Evolutionary conservation across 305 asterid species (phyloP).

Genomic region (Euphrasia arctica): DNA sequence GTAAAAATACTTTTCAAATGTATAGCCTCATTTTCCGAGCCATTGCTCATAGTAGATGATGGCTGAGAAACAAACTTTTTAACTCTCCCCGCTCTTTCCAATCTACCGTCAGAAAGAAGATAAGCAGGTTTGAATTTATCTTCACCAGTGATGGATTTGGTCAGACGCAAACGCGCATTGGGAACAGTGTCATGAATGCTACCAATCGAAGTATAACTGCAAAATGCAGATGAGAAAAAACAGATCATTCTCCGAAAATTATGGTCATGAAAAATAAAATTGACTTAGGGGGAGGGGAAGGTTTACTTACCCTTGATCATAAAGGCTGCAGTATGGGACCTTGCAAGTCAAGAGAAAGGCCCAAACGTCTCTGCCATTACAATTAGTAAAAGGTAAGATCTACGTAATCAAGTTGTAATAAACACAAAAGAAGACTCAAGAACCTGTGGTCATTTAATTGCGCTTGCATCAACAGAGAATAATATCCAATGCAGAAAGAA

Average conservation of each 20-base stretch:
- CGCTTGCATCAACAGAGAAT: neutral
- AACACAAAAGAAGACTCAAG: neutral
- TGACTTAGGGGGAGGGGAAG: constrained; percentile 9
- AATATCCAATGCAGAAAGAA: neutral
- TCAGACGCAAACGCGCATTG: constrained; percentile 53
- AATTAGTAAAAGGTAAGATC: constrained; percentile 31
- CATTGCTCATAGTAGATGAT: constrained; percentile 49
- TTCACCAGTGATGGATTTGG: constrained; percentile 37
- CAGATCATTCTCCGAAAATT: neutral
- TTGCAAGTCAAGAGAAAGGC: constrained; percentile 88
- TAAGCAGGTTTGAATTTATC: constrained; percentile 76
- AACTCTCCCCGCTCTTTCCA: constrained; percentile 91
- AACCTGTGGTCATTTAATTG: neutral
- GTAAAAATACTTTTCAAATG: constrained; percentile 41
- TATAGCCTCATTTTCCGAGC: constrained; percentile 42
- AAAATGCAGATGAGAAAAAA: constrained; percentile 9
- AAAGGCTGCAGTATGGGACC: constrained; percentile 81
- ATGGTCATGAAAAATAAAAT: neutral
- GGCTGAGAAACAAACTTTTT: constrained; percentile 48
- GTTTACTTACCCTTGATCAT: constrained; percentile 71
- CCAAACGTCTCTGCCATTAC: constrained; percentile 80
- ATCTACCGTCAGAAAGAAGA: constrained; percentile 81
- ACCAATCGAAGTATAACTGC: constrained; percentile 94
- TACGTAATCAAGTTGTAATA: constrained; percentile 6
- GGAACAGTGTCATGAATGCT: constrained; percentile 91